Evolutionary conservation across 176 grass and related monocot genomes (phyloP).

Genomic region (Zea luxurians): DNA sequence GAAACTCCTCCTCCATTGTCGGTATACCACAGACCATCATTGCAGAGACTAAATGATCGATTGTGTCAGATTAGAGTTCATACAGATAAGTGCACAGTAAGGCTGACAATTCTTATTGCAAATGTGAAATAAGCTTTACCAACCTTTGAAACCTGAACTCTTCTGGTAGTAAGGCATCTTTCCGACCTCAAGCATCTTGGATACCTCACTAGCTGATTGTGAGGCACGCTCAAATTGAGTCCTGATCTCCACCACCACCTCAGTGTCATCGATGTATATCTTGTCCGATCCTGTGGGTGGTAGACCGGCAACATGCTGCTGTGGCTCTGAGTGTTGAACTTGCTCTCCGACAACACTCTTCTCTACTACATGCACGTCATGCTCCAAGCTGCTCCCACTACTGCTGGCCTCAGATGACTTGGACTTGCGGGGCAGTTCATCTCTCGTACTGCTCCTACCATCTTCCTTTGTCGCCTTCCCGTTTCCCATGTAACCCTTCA

Average conservation of each 20-base stretch:
- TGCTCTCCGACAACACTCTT: constrained; percentile 70
- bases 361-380: constrained; percentile 85
- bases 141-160: constrained; percentile 82
- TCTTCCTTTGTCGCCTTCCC: constrained; percentile 65
- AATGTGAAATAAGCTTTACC: background rate
- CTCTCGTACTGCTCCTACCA: constrained; percentile 35
- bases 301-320: constrained; percentile 39
- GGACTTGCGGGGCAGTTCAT: constrained; percentile 59
- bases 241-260: constrained; percentile 74
- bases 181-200: constrained; percentile 90
- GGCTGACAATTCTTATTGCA: background rate
- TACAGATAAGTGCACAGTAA: background rate
- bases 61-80: constrained; percentile 20
- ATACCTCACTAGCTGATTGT: constrained; percentile 68
- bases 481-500: constrained; percentile 46
- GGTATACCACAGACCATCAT: constrained; percentile 85
- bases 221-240: constrained; percentile 77
- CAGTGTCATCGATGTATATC: constrained; percentile 64
- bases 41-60: constrained; percentile 48
- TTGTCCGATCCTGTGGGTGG: constrained; percentile 41
- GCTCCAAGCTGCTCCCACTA: constrained; percentile 55
- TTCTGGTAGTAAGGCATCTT: constrained; percentile 91
- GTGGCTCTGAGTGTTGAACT: constrained; percentile 34
- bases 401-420: constrained; percentile 54
- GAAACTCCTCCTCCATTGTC: constrained; percentile 57